Percentiles rank a stretch among this genome's conserved stretches.
phyloP scores from a whole-genome alignment of 2,329 filamentous ascomycete genomes.

The Metarhizium humberi region DNA sequence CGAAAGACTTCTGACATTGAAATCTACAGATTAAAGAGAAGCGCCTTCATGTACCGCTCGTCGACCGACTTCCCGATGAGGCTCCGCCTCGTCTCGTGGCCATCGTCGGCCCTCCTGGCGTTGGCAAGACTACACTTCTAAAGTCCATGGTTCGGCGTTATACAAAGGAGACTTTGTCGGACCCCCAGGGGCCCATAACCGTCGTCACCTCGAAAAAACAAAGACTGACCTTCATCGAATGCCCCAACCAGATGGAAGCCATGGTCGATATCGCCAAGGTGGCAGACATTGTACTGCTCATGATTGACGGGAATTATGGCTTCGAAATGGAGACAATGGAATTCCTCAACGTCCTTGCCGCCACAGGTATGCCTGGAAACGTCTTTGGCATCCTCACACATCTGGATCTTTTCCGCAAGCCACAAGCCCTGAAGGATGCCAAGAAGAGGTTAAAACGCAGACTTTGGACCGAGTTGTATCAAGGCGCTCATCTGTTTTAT shows the following conservation, averaged over 20 bases:
- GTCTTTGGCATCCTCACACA: constrained; percentile 97
- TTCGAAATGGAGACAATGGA: constrained; percentile 99
- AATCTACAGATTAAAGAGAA: constrained; percentile 75
- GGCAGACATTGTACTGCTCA: constrained; percentile 89
- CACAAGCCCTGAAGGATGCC: constrained; percentile 80
- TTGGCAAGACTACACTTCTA: constrained; percentile 89
- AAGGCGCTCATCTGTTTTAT: constrained; percentile 95
- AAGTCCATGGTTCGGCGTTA: constrained; percentile 92
- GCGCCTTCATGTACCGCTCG: constrained; percentile 87
- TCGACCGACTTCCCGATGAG: constrained; percentile 93
- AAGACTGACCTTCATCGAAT: constrained; percentile 91
- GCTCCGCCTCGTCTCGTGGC: constrained; percentile 86
- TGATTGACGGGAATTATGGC: constrained; percentile 98
- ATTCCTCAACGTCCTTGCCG: constrained; percentile 87
- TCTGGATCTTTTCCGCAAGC: constrained; percentile 89
- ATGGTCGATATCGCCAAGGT: constrained; percentile 98
- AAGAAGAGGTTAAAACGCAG: constrained; percentile 95
- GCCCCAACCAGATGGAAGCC: constrained; percentile 88
- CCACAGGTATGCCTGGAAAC: constrained; percentile 96
- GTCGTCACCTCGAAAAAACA: constrained; percentile 95
- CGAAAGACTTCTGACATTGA: not conserved
- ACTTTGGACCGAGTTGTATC: constrained; percentile 94
- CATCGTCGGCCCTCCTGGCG: constrained; percentile 89
- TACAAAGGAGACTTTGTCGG: constrained; percentile 86
- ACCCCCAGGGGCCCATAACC: constrained; percentile 85